Evolutionary conservation across 179 eudicot species (phyloP).

Genomic region (Camellia oleifera): DNA sequence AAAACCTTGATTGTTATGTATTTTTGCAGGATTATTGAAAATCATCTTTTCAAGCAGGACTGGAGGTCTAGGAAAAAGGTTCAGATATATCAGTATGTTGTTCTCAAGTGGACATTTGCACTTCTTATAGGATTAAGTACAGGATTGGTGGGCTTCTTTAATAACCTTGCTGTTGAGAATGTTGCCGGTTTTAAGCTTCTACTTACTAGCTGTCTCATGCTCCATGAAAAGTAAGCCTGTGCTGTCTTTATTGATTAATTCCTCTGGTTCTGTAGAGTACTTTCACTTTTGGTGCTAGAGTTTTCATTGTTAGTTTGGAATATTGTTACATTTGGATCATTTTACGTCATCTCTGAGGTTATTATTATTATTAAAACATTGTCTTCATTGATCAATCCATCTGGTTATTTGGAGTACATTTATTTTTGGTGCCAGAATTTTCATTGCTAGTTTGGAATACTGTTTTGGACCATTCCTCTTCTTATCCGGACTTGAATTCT

Average conservation of each 20-base stretch:
- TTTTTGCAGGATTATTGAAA: slow-evolving; percentile 72
- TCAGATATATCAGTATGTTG: slow-evolving; percentile 75
- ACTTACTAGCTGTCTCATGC: slow-evolving; percentile 63
- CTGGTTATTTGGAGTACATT: background rate
- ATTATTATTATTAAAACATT: background rate
- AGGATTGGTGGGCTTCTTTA: slow-evolving; percentile 78
- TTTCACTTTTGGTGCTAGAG: no score
- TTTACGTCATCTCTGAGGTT: background rate
- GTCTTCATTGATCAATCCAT: background rate
- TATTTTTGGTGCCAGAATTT: background rate
- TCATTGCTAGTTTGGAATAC: background rate
- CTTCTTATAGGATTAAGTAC: slow-evolving; percentile 79
- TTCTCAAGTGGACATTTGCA: slow-evolving; percentile 87
- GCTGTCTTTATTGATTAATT: background rate
- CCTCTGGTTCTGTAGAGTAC: no score
- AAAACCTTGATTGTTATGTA: background rate
- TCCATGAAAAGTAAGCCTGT: slow-evolving; percentile 49
- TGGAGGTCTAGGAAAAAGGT: slow-evolving; percentile 86
- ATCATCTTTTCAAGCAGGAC: slow-evolving; percentile 91
- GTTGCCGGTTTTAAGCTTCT: slow-evolving; percentile 84
- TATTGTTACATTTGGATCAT: background rate
- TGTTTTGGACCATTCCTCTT: background rate
- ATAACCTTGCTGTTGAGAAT: slow-evolving; percentile 82
- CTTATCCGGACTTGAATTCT: background rate
- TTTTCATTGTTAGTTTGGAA: no score